phyloP scores from a whole-genome alignment of 2,329 filamentous ascomycete species.

The Aspergillus texensis region DNA sequence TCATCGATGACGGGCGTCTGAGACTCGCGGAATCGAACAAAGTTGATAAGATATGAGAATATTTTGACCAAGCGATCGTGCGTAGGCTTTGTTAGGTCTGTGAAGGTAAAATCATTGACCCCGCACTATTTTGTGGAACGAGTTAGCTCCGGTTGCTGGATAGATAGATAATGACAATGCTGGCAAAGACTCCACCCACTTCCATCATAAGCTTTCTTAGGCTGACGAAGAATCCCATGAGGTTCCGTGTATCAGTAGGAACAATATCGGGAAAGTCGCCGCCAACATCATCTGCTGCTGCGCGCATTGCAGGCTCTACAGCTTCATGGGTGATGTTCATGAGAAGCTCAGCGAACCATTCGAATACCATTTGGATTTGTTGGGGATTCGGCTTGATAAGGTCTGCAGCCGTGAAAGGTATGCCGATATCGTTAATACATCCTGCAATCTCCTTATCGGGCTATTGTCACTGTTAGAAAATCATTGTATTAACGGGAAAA shows the following conservation, averaged over 20 bases:
- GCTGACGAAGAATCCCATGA: constrained; percentile 94
- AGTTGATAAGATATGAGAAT: constrained; percentile 98
- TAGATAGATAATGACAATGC: background rate
- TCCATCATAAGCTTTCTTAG: constrained; percentile 76
- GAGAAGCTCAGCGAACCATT: constrained; percentile 93
- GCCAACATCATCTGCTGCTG: constrained; percentile 83
- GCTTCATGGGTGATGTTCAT: constrained; percentile 93
- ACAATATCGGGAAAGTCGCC: constrained; percentile 83
- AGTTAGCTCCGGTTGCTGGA: background rate
- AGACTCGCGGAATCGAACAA: constrained; percentile 92
- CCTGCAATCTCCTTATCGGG: constrained; percentile 81
- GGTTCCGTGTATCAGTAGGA: constrained; percentile 82
- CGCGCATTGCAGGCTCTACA: constrained; percentile 92
- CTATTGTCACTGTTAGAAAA: constrained; percentile 40
- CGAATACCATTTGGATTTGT: constrained; percentile 95
- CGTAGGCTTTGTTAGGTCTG: constrained; percentile 87
- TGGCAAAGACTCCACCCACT: constrained; percentile 37
- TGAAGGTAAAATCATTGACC: constrained; percentile 90
- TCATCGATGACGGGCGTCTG: constrained; percentile 88
- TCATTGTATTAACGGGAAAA: background rate
- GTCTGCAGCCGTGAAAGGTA: constrained; percentile 82
- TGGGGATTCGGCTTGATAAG: constrained; percentile 91
- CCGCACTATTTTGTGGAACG: constrained; percentile 64
- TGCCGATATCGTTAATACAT: constrained; percentile 96
- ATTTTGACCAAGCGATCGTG: constrained; percentile 90